These are phyloP conservation scores for Suillus spraguei DNA, from an alignment of 768 basidiomycete species.

Conservation along the genomic window DNA sequence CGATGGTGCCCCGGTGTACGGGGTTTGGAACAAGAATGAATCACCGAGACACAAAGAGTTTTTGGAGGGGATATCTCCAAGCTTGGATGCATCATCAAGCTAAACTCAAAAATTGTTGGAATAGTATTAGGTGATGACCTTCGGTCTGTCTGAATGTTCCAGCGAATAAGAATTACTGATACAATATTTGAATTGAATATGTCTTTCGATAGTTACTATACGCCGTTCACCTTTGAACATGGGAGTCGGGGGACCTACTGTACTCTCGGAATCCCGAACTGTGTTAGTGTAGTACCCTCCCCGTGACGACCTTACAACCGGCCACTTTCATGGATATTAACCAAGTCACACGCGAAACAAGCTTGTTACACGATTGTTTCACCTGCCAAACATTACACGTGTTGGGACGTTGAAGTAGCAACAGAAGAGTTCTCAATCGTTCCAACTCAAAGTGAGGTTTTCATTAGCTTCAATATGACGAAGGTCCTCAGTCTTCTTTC, in stretches of 20 bases:
- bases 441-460: neutral
- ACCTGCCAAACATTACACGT: neutral
- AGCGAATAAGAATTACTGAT: neutral
- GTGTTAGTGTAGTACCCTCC: too few species aligned
- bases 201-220: neutral
- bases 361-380: slow-evolving; percentile 1
- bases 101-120: neutral
- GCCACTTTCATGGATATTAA: neutral
- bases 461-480: slow-evolving; percentile 22
- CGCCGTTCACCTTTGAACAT: too few species aligned
- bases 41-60: neutral
- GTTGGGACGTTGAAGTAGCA: too few species aligned
- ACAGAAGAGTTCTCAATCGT: neutral
- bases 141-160: neutral
- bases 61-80: neutral
- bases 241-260: too few species aligned
- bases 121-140: neutral
- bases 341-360: too few species aligned
- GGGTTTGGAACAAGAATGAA: neutral
- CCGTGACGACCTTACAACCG: too few species aligned
- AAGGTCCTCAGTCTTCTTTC: too few species aligned
- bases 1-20: neutral
- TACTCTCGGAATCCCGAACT: too few species aligned
- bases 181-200: neutral
- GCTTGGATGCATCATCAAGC: neutral